Evolutionary conservation across 1,284 basidiomycete species (phyloP).

Genomic region (Thecaphora thlaspeos): DNA sequence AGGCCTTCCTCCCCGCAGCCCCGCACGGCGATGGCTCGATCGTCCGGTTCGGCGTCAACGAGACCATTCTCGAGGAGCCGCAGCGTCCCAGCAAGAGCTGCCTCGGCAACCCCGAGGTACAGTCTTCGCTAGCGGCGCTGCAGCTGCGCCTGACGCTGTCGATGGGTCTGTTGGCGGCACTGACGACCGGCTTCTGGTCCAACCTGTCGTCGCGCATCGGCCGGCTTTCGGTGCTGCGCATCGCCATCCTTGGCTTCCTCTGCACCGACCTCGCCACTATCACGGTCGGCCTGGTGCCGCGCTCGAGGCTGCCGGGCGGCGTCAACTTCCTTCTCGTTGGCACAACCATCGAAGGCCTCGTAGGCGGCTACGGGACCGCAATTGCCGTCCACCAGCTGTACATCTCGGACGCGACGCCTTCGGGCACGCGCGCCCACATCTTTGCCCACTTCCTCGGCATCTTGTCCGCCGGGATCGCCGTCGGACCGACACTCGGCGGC

Average conservation of each 20-base stretch:
- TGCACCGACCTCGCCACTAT: constrained; percentile 66
- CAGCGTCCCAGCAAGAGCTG: constrained; percentile 31
- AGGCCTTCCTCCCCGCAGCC: constrained; percentile 10
- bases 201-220: constrained; percentile 75
- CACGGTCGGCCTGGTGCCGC: constrained; percentile 23
- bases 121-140: constrained; percentile 33
- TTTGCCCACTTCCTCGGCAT: constrained; percentile 49
- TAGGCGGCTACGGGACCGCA: constrained; percentile 82
- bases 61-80: neutral
- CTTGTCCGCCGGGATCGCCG: constrained; percentile 44
- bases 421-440: constrained; percentile 45
- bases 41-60: neutral
- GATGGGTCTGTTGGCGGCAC: constrained; percentile 76
- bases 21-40: too few relatives aligned
- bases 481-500: constrained; percentile 53
- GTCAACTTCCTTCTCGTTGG: constrained; percentile 79
- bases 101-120: constrained; percentile 34
- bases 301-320: constrained; percentile 58
- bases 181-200: constrained; percentile 87
- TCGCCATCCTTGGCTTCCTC: constrained; percentile 71
- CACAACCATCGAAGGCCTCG: constrained; percentile 74
- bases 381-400: constrained; percentile 79
- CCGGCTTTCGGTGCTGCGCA: constrained; percentile 71
- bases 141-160: constrained; percentile 66
- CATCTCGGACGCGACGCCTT: constrained; percentile 59